These are phyloP conservation scores for Neonectria neomacrospora DNA, from an alignment of 2,329 filamentous ascomycete species.

Conservation along the genomic window DNA sequence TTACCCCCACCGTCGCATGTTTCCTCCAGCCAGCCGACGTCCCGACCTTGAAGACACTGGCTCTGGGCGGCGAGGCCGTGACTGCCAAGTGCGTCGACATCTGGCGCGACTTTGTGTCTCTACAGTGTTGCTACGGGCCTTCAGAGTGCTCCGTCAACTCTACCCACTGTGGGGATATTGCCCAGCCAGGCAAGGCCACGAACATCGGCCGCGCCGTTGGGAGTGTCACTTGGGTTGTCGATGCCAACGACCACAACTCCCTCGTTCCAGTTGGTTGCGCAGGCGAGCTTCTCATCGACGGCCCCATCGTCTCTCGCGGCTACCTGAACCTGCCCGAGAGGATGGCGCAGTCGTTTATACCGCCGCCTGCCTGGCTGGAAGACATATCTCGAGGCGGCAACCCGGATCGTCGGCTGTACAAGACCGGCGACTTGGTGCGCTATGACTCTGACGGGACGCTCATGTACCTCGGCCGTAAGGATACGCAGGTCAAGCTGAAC, in stretches of 20 bases:
- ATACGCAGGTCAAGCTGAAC: slow-evolving; percentile 68
- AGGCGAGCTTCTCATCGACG: slow-evolving; percentile 33
- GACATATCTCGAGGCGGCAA: neutral
- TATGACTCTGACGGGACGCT: slow-evolving; percentile 56
- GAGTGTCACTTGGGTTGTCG: slow-evolving; percentile 31
- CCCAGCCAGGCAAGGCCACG: slow-evolving; percentile 28
- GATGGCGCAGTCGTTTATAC: slow-evolving; percentile 27
- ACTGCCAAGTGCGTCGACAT: slow-evolving; percentile 34
- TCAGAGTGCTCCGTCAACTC: slow-evolving; percentile 34
- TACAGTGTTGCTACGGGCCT: slow-evolving; percentile 33
- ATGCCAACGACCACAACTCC: slow-evolving; percentile 10
- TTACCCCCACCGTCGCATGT: slow-evolving; percentile 35
- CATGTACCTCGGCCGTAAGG: slow-evolving; percentile 62
- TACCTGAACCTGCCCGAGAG: slow-evolving; percentile 34
- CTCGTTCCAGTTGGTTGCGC: slow-evolving; percentile 27
- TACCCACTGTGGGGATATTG: slow-evolving; percentile 24
- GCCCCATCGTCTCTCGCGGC: slow-evolving; percentile 35
- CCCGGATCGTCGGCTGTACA: slow-evolving; percentile 49
- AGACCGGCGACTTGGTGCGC: slow-evolving; percentile 60
- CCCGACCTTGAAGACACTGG: slow-evolving; percentile 28
- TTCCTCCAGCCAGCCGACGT: slow-evolving; percentile 28
- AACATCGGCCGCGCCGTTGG: slow-evolving; percentile 34
- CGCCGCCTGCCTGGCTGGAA: neutral
- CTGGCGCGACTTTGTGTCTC: slow-evolving; percentile 33
- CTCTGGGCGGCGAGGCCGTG: slow-evolving; percentile 32